These are phyloP conservation scores for Erysimum pusillum DNA, from an alignment of 441 rosid genomes.

Conservation along the genomic window DNA sequence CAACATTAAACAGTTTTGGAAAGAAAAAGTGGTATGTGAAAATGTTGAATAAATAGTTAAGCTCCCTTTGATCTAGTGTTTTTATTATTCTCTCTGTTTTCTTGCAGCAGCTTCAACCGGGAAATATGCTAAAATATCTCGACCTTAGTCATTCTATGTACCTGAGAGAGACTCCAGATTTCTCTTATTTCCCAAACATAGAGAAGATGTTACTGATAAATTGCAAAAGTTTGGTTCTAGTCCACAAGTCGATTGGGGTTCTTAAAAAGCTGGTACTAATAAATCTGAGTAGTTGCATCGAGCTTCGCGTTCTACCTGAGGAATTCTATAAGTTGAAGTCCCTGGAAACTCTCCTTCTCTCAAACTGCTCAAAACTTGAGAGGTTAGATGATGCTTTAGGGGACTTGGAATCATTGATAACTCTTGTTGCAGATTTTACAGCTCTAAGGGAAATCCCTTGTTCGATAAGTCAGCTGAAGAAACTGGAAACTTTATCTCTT, in stretches of 20 bases:
- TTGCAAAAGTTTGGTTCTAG: background rate
- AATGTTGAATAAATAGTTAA: background rate
- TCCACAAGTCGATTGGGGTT: slow-evolving; percentile 12
- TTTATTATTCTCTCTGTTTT: background rate
- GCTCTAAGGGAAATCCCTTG: background rate
- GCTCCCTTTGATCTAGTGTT: background rate
- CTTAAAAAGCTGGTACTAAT: slow-evolving; percentile 9
- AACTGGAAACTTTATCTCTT: background rate
- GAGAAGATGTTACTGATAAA: slow-evolving; percentile 21
- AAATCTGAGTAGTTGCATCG: slow-evolving; percentile 1
- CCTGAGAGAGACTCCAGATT: slow-evolving; percentile 28
- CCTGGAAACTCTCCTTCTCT: background rate
- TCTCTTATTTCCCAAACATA: slow-evolving; percentile 27
- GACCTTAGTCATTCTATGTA: slow-evolving; percentile 16
- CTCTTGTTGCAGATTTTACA: slow-evolving; percentile 2
- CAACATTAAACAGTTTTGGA: slow-evolving; percentile 15
- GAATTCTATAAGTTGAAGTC: slow-evolving; percentile 5
- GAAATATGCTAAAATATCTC: slow-evolving; percentile 4
- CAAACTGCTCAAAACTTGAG: slow-evolving; percentile 8
- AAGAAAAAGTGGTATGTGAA: background rate
- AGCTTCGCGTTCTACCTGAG: background rate
- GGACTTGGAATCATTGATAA: background rate
- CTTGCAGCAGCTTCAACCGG: background rate
- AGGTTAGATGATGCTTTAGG: background rate
- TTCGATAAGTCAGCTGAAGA: background rate